Percentiles rank a stretch among this genome's conserved stretches.
phyloP scores from a whole-genome alignment of 2,329 filamentous ascomycete species.

The Stemphylium lycopersici region DNA sequence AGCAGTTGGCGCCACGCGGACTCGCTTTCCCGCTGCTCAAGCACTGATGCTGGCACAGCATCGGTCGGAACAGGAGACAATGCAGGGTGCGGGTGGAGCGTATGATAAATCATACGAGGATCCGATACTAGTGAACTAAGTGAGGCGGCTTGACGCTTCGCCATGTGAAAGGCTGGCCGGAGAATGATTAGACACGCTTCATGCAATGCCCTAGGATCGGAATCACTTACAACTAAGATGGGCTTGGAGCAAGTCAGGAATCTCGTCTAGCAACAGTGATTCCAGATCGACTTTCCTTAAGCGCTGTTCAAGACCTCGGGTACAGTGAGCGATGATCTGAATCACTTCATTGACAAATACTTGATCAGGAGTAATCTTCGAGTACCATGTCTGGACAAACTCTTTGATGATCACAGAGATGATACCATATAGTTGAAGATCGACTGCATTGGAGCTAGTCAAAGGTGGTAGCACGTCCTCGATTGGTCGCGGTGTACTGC shows the following conservation, averaged over 20 bases:
- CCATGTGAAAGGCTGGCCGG: slow-evolving; percentile 71
- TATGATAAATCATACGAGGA: slow-evolving; percentile 77
- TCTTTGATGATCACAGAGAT: slow-evolving; percentile 89
- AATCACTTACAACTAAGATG: slow-evolving; percentile 74
- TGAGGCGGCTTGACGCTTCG: slow-evolving; percentile 62
- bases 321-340: slow-evolving; percentile 90
- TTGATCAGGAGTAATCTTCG: slow-evolving; percentile 88
- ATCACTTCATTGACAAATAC: slow-evolving; percentile 86
- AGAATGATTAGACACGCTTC: slow-evolving; percentile 31
- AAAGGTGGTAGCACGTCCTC: slow-evolving; percentile 86
- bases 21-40: slow-evolving; percentile 77
- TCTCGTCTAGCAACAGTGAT: slow-evolving; percentile 81
- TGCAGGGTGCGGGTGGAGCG: slow-evolving; percentile 79
- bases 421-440: slow-evolving; percentile 90
- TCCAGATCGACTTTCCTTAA: slow-evolving; percentile 83
- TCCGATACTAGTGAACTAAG: slow-evolving; percentile 66
- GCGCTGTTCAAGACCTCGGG: slow-evolving; percentile 83
- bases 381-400: slow-evolving; percentile 92
- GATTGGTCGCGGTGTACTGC: slow-evolving; percentile 69
- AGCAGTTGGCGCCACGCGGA: slow-evolving; percentile 83
- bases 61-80: slow-evolving; percentile 75
- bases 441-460: slow-evolving; percentile 92
- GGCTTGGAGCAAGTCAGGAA: slow-evolving; percentile 78
- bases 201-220: slow-evolving; percentile 25
- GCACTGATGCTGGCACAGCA: slow-evolving; percentile 57